Base-by-base conservation (phyloP, 179 eudicot genomes). In the Pouteria campechiana region DNA sequence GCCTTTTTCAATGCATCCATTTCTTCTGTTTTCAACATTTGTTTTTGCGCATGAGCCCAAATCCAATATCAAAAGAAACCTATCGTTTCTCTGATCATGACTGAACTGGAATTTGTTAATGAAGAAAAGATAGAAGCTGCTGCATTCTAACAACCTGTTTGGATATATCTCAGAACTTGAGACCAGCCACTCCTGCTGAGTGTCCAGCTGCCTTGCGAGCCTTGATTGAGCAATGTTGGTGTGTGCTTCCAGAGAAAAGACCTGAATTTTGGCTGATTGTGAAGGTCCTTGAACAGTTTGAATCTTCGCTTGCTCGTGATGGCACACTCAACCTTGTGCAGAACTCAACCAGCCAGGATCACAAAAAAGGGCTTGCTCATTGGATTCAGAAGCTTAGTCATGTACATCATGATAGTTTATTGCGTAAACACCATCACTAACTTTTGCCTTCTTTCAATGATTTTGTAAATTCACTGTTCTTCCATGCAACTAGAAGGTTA, bases 211-310 rank as follows among this genome's bases (percentile, higher is more conserved):
- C 83, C 16, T 74, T 89, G 93, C 69, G 53, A 67, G 86, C 93
- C 24, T 50, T 89, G 43, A 84, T 89, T 10, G 93, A 84, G 54
- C 97, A 81, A 65, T 84, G 97, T 46, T 89, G 95, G 97, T 81
- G 75, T 19, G n/a, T 57, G 22, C 75, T 69, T 22, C 86, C 88
- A 0, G 93, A 89, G 13, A 84, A 81, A 42, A 81, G 97, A 69
- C 97, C 89, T 1, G 95, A 84, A 49, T 89, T 84, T 54, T 84
- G 86, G 93, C 95, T 80, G 65, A 41, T 89, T 17, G 97, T 84
- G 56, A 74, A 78, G 65, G 81, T 84, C 7, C 61, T 89, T 20
- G 86, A 78, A 61, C 70, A 78, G 56, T 89, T 76, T 48, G 74
- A 81, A 59, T 37, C 64, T 34, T 69, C 78, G 5, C 67, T 84